Evolutionary conservation across 1,284 basidiomycete species (phyloP).

Genomic region (Microbotryum saponariae): DNA sequence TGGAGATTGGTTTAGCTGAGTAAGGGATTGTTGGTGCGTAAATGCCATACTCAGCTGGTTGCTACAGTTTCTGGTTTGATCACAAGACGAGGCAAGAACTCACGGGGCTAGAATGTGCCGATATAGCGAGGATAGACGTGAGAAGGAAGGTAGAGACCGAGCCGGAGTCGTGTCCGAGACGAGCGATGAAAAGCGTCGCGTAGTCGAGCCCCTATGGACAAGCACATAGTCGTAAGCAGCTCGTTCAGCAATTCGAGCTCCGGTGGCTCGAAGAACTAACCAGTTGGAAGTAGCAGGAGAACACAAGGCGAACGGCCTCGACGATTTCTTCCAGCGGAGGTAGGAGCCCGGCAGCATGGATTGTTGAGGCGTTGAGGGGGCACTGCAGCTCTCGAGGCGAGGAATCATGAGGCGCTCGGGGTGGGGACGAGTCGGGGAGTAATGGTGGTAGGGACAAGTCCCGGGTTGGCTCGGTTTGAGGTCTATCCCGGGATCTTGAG

Average conservation of each 20-base stretch:
- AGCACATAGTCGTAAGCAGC: too few relatives aligned
- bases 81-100: not conserved
- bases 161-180: not conserved
- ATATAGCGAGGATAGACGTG: not conserved
- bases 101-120: not conserved
- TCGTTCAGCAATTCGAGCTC: too few relatives aligned
- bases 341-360: not conserved
- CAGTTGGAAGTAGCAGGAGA: conserved; percentile 1
- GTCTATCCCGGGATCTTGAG: too few relatives aligned
- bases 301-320: not conserved
- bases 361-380: too few relatives aligned
- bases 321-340: not conserved
- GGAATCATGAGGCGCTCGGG: too few relatives aligned
- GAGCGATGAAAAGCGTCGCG: not conserved
- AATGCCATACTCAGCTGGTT: too few relatives aligned
- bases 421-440: too few relatives aligned
- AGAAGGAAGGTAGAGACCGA: conserved; percentile 1
- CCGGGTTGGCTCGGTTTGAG: too few relatives aligned
- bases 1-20: not conserved
- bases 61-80: too few relatives aligned
- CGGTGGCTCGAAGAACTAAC: not conserved
- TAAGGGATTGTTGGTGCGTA: not conserved
- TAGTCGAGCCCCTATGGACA: not conserved
- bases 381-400: too few relatives aligned
- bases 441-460: too few relatives aligned